phyloP scores from a whole-genome alignment of 371 early-diverging fungal species.

The Mortierella sp. region DNA sequence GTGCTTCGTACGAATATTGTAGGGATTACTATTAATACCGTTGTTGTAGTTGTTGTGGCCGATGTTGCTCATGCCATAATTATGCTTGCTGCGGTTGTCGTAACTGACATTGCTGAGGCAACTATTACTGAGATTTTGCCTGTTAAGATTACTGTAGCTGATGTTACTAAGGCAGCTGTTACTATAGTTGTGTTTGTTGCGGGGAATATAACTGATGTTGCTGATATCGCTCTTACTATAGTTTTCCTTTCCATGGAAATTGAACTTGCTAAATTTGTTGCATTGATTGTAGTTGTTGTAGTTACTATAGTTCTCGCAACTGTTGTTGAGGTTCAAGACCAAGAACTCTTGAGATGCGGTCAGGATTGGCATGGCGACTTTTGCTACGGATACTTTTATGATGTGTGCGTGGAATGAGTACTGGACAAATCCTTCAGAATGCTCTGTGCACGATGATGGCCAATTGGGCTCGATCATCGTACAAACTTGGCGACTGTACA shows the following conservation, averaged over 20 bases:
- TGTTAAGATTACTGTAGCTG: not conserved
- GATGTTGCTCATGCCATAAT: not conserved
- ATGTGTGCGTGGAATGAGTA: constrained; percentile 21
- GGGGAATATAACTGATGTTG: not conserved
- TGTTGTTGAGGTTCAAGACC: constrained; percentile 8
- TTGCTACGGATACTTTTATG: not conserved
- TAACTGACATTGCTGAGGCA: not conserved
- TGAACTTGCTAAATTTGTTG: not conserved
- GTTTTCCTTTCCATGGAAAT: constrained; percentile 1
- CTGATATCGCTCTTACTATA: not conserved
- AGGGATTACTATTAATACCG: not conserved
- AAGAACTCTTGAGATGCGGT: constrained; percentile 12
- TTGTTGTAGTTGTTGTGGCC: not conserved
- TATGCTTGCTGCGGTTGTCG: not conserved
- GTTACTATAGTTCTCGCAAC: not conserved
- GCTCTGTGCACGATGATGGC: constrained; percentile 18
- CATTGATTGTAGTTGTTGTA: not conserved
- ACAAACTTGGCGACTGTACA: constrained; percentile 13
- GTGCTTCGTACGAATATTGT: not conserved
- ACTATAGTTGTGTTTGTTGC: not conserved
- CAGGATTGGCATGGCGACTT: not conserved
- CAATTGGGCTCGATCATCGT: constrained; percentile 17
- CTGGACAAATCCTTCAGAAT: constrained; percentile 20
- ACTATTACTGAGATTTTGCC: not conserved
- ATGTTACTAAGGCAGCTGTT: not conserved